Base-by-base conservation (phyloP, 2,329 filamentous ascomycete species). In the Uncinocarpus reesii region DNA sequence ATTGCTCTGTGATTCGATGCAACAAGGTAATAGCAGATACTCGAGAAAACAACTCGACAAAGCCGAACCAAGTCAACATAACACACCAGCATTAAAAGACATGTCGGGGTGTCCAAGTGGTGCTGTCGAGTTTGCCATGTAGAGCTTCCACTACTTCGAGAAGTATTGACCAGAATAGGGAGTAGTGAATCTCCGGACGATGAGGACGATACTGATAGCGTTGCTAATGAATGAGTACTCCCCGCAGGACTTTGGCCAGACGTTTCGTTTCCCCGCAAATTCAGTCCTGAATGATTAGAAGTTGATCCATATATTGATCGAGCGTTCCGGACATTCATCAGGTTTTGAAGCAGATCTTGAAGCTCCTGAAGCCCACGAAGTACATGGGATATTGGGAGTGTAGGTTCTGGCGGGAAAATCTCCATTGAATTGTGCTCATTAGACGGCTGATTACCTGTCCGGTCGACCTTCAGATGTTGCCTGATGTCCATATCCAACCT, bases 341-440 rank as follows among this genome's bases (percentile, higher is more conserved):
- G 16, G 34, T 47, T 40, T 32, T 47, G 44, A 5, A 47, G 44
- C 26, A 47, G 24, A 23, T 47, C 44, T 32, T 47, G 44, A 40
- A 47, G 40, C 13, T 38, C 44, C 16, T 47, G 44, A 31, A 47
- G 34, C 8, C 44, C 34, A 38, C 34, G 34, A 32, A 47, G 38
- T 47, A 40, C 24, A 4, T 29, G 23, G 18, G 44, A 34, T 7
- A 47, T 47, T 31, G 44, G 44, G 18, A 47, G 44, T 13, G 18
- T 16, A 10, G 44, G 34, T 13, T 47, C 35, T 40, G 34, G 21
- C 10, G 13, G 29, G 31, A 24, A 21, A 15, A 16, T 13, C 6
- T 3, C 13, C 23, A 31, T n/a, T 13, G 35, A 16, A 7, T 29
- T 10, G n/a, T 40, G 34, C 7, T 38, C 23, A 23, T 21, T 47